A percentile compares a stretch with the other conserved stretches of the same genome.
These are phyloP conservation scores for Penicillium sp. DNA, from an alignment of 2,329 filamentous ascomycete genomes.

Conservation along the genomic window DNA sequence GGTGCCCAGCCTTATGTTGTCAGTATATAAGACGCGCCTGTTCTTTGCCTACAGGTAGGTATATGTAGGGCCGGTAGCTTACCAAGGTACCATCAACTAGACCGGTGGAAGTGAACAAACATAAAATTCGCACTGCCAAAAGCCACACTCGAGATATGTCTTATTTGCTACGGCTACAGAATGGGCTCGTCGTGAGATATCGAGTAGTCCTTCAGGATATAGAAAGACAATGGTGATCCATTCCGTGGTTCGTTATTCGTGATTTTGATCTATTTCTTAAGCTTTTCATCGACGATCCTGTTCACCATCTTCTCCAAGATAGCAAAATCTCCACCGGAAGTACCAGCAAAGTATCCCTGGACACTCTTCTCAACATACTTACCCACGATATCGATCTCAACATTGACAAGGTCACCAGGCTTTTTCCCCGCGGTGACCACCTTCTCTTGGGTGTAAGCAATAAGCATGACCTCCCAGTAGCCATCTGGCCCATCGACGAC, in stretches of 20 bases:
- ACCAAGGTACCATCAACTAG: too few species aligned
- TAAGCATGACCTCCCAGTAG: constrained; percentile 95
- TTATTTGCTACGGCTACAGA: not conserved
- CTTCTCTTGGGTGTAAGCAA: constrained; percentile 92
- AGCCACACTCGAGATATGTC: too few species aligned
- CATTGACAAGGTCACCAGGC: constrained; percentile 78
- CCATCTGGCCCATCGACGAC: constrained; percentile 78
- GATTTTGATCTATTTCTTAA: constrained; percentile 42
- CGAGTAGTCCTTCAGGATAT: too few species aligned
- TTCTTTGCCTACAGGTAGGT: not conserved
- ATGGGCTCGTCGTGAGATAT: not conserved
- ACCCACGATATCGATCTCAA: constrained; percentile 86
- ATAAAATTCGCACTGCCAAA: too few species aligned
- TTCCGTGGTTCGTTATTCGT: not conserved
- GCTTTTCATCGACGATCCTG: constrained; percentile 70
- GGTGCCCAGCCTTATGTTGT: too few species aligned
- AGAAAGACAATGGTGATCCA: not conserved
- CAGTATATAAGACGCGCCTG: not conserved
- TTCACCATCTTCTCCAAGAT: constrained; percentile 71
- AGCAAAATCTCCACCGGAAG: constrained; percentile 43
- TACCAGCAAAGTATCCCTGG: constrained; percentile 66
- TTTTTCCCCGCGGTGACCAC: constrained; percentile 79
- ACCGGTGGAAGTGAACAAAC: too few species aligned
- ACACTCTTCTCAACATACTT: constrained; percentile 73
- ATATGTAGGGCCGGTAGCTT: too few species aligned